These are phyloP conservation scores for Fusarium sp. DNA, from an alignment of 2,329 filamentous ascomycete species.

Conservation along the genomic window DNA sequence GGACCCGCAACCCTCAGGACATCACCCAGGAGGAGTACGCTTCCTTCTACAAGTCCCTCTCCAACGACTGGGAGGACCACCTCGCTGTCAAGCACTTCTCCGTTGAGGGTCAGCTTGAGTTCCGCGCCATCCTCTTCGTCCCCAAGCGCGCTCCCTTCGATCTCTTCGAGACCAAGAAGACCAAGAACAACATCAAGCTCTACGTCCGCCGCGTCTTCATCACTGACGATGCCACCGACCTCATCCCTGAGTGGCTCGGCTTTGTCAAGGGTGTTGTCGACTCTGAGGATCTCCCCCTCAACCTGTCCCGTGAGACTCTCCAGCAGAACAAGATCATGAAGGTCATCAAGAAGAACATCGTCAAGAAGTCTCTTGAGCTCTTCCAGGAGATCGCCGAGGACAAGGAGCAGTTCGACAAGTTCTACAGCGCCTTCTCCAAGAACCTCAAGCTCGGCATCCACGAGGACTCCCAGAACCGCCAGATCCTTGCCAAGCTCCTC, in stretches of 20 bases:
- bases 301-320: conserved; percentile 99
- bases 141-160: conserved; percentile 99
- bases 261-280: conserved; percentile 99
- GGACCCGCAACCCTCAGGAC: conserved; percentile 97
- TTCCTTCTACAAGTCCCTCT: conserved; percentile 99
- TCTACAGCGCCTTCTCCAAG: conserved; percentile 99
- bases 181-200: conserved; percentile 99
- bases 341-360: conserved; percentile 99
- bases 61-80: conserved; percentile 99
- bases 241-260: conserved; percentile 99
- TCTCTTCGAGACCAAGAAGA: conserved; percentile 99
- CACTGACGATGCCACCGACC: conserved; percentile 98
- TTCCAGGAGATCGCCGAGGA: conserved; percentile 99
- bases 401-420: conserved; percentile 99
- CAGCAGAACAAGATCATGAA: conserved; percentile 99
- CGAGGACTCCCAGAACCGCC: conserved; percentile 98
- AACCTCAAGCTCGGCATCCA: conserved; percentile 99
- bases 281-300: conserved; percentile 98
- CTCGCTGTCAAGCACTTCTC: conserved; percentile 99
- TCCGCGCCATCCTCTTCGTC: conserved; percentile 99
- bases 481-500: conserved; percentile 93
- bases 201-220: conserved; percentile 99
- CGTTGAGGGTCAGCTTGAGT: conserved; percentile 99
- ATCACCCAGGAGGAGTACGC: conserved; percentile 97
- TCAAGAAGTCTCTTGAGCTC: conserved; percentile 99